These are phyloP conservation scores for Boletus reticuloceps DNA, from an alignment of 768 basidiomycete genomes.

Conservation along the genomic window DNA sequence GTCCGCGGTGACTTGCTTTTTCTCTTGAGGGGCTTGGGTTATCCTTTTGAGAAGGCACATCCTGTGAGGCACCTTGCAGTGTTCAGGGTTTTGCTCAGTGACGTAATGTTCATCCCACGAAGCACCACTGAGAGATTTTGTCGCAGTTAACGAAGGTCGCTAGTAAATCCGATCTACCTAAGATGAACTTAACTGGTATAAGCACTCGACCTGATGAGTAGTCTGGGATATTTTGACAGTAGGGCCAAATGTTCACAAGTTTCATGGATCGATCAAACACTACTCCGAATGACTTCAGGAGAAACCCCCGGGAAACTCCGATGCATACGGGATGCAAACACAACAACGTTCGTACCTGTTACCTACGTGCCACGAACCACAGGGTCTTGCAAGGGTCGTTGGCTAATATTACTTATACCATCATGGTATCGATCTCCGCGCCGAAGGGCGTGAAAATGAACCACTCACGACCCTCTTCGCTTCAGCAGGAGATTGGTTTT, in stretches of 20 bases:
- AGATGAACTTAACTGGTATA: not conserved
- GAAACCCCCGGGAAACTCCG: slow-evolving; percentile 1
- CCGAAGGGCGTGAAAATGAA: slow-evolving; percentile 5
- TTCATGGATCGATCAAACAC: slow-evolving; percentile 1
- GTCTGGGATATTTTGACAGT: not conserved
- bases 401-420: not conserved
- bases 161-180: not conserved
- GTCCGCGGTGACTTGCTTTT: slow-evolving; percentile 15
- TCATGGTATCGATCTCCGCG: slow-evolving; percentile 12
- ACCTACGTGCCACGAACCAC: not conserved
- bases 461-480: slow-evolving; percentile 1
- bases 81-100: not conserved
- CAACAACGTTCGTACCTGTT: not conserved
- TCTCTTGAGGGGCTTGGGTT: slow-evolving; percentile 5
- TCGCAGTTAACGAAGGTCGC: not conserved
- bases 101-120: slow-evolving; percentile 14
- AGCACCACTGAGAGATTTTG: not conserved
- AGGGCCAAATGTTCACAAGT: not conserved
- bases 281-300: not conserved
- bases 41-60: slow-evolving; percentile 17
- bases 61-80: not conserved
- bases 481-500: slow-evolving; percentile 7
- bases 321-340: not conserved
- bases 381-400: slow-evolving; percentile 12
- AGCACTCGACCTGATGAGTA: not conserved